A percentile compares a stretch with the other conserved stretches of the same genome.
phyloP scores from a whole-genome alignment of 768 basidiomycete species.

The Mycena crocata region DNA sequence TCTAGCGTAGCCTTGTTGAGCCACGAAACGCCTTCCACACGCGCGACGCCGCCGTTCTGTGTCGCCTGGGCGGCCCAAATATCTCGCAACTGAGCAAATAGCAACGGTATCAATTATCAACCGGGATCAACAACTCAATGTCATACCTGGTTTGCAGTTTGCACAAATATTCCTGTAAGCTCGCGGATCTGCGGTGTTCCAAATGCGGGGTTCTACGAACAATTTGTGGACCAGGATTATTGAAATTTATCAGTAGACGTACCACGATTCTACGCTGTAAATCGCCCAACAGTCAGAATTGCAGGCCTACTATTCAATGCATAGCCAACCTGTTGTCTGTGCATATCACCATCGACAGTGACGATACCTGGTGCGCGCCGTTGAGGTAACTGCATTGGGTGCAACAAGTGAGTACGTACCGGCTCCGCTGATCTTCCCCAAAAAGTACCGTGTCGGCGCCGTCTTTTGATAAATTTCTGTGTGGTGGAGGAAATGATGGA shows the following conservation, averaged over 20 bases:
- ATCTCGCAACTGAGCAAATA: conserved; percentile 46
- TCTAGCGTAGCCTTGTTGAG: conserved; percentile 67
- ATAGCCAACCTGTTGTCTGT: conserved; percentile 33
- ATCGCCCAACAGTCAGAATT: not conserved
- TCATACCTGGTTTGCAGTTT: conserved; percentile 47
- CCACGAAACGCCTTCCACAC: conserved; percentile 62
- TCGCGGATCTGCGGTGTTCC: conserved; percentile 57
- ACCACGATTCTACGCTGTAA: conserved; percentile 41
- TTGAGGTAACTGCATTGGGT: no score
- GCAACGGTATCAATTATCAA: no score
- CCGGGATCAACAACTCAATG: not conserved
- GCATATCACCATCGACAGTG: conserved; percentile 38
- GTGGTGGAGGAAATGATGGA: not conserved
- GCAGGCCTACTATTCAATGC: not conserved
- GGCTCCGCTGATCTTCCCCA: not conserved
- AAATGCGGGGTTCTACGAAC: conserved; percentile 60
- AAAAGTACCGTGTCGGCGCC: not conserved
- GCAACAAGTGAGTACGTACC: not conserved
- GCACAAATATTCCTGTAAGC: conserved; percentile 52
- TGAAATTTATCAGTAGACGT: not conserved
- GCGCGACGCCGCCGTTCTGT: conserved; percentile 19
- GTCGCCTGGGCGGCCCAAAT: conserved; percentile 41
- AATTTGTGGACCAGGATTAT: no score
- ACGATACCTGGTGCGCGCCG: conserved; percentile 55
- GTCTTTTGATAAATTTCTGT: conserved; percentile 6